phyloP scores from a whole-genome alignment of 306 rosid species.

The Calophaca sinica region DNA sequence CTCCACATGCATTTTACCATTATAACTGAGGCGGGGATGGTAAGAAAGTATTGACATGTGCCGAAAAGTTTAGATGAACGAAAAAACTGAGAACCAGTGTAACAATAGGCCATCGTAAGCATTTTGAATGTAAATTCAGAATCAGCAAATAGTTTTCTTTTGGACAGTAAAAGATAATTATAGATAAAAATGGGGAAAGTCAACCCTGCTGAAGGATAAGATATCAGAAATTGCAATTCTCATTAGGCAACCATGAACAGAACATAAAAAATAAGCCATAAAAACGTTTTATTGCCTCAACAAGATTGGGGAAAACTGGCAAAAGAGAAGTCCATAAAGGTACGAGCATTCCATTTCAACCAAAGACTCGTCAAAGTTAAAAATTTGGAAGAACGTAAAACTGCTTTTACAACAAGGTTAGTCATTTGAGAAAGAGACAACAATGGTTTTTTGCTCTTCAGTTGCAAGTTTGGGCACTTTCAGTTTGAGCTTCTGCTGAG shows the following conservation, averaged over 20 bases:
- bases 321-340: not conserved
- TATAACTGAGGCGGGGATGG: not conserved
- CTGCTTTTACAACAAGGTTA: constrained; percentile 12
- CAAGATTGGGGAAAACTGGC: constrained; percentile 10
- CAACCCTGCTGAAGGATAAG: not conserved
- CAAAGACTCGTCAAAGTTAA: constrained; percentile 23
- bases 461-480: constrained; percentile 19
- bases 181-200: not conserved
- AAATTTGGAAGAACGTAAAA: constrained; percentile 7
- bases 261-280: not conserved
- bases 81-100: constrained; percentile 1
- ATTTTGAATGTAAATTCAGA: constrained; percentile 23
- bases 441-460: constrained; percentile 18
- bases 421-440: constrained; percentile 6
- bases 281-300: not conserved
- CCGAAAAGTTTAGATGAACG: constrained; percentile 22
- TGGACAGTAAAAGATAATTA: not conserved
- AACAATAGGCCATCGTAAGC: constrained; percentile 23
- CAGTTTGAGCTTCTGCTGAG: constrained; percentile 24
- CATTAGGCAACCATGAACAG: not conserved
- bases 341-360: constrained; percentile 1
- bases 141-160: not conserved
- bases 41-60: not conserved
- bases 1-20: constrained; percentile 20
- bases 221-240: not conserved